Conservation (phyloP, 2,329 filamentous ascomycete species). For the Podosphaera fusca region DNA sequence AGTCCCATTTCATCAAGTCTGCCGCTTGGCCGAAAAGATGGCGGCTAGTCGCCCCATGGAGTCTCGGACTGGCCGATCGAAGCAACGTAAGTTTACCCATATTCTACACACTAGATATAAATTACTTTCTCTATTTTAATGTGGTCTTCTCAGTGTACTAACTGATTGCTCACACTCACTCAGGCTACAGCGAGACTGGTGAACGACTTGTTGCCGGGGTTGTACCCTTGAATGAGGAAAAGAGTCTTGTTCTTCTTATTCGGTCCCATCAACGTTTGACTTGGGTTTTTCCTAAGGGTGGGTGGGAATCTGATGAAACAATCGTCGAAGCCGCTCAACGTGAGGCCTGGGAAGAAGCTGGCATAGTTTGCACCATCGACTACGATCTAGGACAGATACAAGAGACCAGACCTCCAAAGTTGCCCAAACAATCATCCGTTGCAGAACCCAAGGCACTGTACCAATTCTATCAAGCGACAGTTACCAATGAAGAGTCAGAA, state of each 20-base stretch:
- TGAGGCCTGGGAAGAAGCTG: constrained; percentile 96
- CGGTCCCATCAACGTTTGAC: constrained; percentile 76
- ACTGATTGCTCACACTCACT: constrained; percentile 11
- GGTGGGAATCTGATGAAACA: constrained; percentile 88
- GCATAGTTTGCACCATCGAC: constrained; percentile 65
- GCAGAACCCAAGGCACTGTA: constrained; percentile 40
- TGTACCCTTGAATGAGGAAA: constrained; percentile 70
- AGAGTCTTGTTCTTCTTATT: constrained; percentile 73
- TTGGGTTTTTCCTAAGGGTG: constrained; percentile 94
- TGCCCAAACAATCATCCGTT: constrained; percentile 34
- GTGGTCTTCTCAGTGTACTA: not conserved
- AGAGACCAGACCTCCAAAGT: constrained; percentile 63
- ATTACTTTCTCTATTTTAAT: not conserved
- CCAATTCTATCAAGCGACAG: constrained; percentile 71
- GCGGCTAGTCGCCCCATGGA: constrained; percentile 34
- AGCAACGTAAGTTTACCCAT: constrained; percentile 46
- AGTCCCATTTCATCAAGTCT: not conserved
- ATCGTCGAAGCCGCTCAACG: constrained; percentile 65
- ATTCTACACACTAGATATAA: not conserved
- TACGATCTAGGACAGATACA: constrained; percentile 70
- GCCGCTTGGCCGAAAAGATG: constrained; percentile 6
- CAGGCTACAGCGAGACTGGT: constrained; percentile 80
- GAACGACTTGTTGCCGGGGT: constrained; percentile 89
- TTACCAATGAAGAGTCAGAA: constrained; percentile 59
- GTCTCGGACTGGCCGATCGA: constrained; percentile 52